Conservation (phyloP, 352 stramenopile genomes). For the Phytophthora pluvialis region DNA sequence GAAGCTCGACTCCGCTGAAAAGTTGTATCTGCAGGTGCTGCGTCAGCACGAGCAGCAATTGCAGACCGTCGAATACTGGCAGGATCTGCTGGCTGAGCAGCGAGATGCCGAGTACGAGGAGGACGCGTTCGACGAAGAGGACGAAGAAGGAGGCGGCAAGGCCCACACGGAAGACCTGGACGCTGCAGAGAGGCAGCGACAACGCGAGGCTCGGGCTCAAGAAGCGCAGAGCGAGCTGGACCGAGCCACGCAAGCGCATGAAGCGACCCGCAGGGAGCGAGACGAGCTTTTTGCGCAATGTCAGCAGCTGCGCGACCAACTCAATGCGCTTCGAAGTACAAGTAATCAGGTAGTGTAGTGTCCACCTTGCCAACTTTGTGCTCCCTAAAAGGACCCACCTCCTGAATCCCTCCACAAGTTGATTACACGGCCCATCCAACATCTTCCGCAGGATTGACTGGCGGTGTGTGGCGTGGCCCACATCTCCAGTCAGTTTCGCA, state of each 20-base stretch:
- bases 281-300: constrained; percentile 6
- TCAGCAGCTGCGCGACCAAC: constrained; percentile 33
- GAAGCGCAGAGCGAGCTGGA: constrained; percentile 38
- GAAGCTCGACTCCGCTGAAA: constrained; percentile 73
- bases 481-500: no score
- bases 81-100: constrained; percentile 62
- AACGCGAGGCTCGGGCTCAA: constrained; percentile 22
- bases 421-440: no score
- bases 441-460: no score
- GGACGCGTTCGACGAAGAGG: constrained; percentile 37
- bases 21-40: constrained; percentile 74
- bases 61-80: constrained; percentile 66
- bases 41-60: constrained; percentile 71
- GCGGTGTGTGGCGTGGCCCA: no score
- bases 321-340: constrained; percentile 31
- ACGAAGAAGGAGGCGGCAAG: constrained; percentile 16
- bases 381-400: no score
- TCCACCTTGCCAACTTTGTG: no score
- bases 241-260: constrained; percentile 41
- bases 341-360: not conserved
- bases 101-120: constrained; percentile 45
- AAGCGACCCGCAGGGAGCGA: constrained; percentile 4
- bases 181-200: constrained; percentile 17
- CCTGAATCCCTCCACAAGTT: no score
- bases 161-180: constrained; percentile 15